Base-by-base conservation (phyloP, 2,329 filamentous ascomycete genomes). In the Cladophialophora psammophila region DNA sequence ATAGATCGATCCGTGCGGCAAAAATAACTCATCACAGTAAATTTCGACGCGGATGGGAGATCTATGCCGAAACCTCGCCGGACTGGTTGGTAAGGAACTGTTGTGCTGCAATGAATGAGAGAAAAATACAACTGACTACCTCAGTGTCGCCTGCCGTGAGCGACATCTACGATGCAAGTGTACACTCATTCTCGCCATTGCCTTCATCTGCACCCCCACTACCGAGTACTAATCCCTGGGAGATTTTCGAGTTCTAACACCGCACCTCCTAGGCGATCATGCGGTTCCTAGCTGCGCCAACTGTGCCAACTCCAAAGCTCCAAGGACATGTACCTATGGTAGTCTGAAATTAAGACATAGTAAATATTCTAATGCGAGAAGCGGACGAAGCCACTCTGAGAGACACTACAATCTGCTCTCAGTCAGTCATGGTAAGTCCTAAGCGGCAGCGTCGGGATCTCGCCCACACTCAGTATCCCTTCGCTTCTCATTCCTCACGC, bases 151-250 rank as follows among this genome's bases (percentile, higher is more conserved):
- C 34, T 57, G 54, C 34, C 54, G 54, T 20, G 31, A 57, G 54
- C 13, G 54, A 36, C 54, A 57, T 57, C 32, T 57, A 32, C 26
- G 54, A 57, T 57, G 54, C 20, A 57, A 36, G 54, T 57, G 54
- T 9, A 35, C 34, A 9, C 34, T 9, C 34, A 35, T 35, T 35
- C 34, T 35, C 34, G 5, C 34, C 34, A 10, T 52, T 20, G 48
- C 48, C n/a, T 52, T 18, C 9, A 35, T 9, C 34, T 35, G 34
- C 34, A 35, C 9, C 5, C 34, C 34, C 34, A 35, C 34, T 9
- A 35, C 34, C 34, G 34, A 35, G 34, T 35, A 35, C 34, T 35
- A 35, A 9, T 35, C 5, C 34, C 34, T 35, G 34, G 34, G 5
- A 5, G 34, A 9, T 5, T 35, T 35, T 35, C 34, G 34, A 35